A percentile compares a stretch with the other conserved stretches of the same genome.
Evolutionary conservation across 441 rosid genomes (phyloP).

Genomic region (Manihot esculenta): DNA sequence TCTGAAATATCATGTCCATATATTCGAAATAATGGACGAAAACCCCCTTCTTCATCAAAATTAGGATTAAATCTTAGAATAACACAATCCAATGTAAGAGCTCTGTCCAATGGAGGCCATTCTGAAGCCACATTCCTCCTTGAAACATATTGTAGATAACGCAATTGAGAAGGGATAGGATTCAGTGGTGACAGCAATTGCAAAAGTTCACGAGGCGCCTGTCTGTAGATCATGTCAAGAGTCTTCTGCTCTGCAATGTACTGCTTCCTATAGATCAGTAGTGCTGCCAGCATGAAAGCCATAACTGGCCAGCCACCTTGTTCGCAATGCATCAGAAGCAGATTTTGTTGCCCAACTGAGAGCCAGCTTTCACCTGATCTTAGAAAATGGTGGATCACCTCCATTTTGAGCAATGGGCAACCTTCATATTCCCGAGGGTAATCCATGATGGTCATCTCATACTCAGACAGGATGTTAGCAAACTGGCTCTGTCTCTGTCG

Average conservation of each 20-base stretch:
- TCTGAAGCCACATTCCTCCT: slow-evolving; percentile 84
- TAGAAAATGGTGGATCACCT: slow-evolving; percentile 75
- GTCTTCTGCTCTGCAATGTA: slow-evolving; percentile 71
- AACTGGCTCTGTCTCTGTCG: slow-evolving; percentile 58
- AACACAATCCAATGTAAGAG: slow-evolving; percentile 82
- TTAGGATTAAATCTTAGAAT: slow-evolving; percentile 77
- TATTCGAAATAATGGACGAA: slow-evolving; percentile 77
- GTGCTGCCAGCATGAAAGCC: slow-evolving; percentile 92
- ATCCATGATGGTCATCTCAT: slow-evolving; percentile 89
- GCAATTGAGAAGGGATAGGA: slow-evolving; percentile 84
- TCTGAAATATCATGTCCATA: slow-evolving; percentile 84
- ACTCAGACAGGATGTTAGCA: slow-evolving; percentile 50
- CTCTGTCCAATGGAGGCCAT: slow-evolving; percentile 93
- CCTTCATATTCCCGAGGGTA: slow-evolving; percentile 89
- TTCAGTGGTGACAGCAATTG: slow-evolving; percentile 66
- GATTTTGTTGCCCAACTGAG: slow-evolving; percentile 62
- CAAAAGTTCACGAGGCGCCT: slow-evolving; percentile 80
- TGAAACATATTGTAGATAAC: slow-evolving; percentile 85
- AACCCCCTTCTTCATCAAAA: slow-evolving; percentile 74
- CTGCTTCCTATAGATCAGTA: slow-evolving; percentile 69
- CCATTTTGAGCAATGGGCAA: slow-evolving; percentile 79
- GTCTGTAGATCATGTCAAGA: slow-evolving; percentile 82
- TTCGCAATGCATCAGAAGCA: slow-evolving; percentile 81
- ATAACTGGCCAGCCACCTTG: slow-evolving; percentile 87
- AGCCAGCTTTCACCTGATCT: slow-evolving; percentile 89